Conservation (phyloP, 208 protist genomes). For the Leishmania tarentolae region DNA sequence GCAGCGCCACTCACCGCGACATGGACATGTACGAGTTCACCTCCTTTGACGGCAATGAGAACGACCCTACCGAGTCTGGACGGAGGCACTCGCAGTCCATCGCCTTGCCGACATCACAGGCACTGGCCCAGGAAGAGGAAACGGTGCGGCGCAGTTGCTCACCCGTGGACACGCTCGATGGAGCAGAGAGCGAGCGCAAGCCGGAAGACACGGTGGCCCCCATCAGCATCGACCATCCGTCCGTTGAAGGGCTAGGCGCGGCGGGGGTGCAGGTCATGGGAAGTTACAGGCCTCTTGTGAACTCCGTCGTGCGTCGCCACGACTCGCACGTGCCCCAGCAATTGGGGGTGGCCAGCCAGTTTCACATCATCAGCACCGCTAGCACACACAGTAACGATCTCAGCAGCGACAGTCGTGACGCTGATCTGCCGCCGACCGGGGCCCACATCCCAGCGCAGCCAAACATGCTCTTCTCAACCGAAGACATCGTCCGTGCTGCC, state of each 20-base stretch:
- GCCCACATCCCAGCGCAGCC: constrained; percentile 50
- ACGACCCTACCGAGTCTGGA: constrained; percentile 8
- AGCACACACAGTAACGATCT: constrained; percentile 21
- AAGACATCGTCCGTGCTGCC: constrained; percentile 83
- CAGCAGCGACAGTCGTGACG: constrained; percentile 25
- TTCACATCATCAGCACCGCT: constrained; percentile 17
- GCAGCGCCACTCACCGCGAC: not conserved
- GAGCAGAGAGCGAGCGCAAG: constrained; percentile 29
- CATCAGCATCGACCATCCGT: not conserved
- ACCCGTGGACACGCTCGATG: constrained; percentile 32
- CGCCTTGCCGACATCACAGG: not conserved
- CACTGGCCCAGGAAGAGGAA: not conserved
- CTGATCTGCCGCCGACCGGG: constrained; percentile 19
- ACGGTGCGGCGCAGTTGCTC: constrained; percentile 15
- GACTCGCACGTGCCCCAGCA: constrained; percentile 12
- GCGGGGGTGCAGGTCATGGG: constrained; percentile 24
- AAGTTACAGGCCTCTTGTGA: constrained; percentile 38
- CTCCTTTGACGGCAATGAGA: constrained; percentile 8
- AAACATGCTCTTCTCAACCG: constrained; percentile 79
- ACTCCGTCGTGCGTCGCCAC: constrained; percentile 21
- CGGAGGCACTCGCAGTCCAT: not conserved
- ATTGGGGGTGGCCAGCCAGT: constrained; percentile 5
- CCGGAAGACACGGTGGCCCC: constrained; percentile 10
- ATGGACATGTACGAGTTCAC: constrained; percentile 5
- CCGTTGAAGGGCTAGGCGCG: constrained; percentile 13